Conservation (phyloP, 306 rosid species). For the Gleditsia sinensis region DNA sequence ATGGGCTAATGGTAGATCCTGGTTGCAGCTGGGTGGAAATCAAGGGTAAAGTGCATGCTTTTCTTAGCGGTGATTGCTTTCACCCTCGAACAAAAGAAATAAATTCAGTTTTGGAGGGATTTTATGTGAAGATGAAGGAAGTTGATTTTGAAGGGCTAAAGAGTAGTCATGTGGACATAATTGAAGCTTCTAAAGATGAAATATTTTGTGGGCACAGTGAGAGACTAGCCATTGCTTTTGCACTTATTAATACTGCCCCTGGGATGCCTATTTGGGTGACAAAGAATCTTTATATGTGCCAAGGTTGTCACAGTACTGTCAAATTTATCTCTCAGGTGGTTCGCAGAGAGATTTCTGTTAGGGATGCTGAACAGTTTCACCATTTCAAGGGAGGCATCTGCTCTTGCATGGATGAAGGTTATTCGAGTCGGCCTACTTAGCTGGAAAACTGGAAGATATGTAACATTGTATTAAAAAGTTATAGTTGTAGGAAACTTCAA, state of each 20-base stretch:
- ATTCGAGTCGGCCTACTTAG: conserved; percentile 41
- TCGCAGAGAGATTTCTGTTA: conserved; percentile 79
- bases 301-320: conserved; percentile 65
- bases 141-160: conserved; percentile 42
- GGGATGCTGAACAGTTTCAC: conserved; percentile 84
- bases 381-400: conserved; percentile 88
- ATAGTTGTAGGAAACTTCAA: conserved; percentile 23
- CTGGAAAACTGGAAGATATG: conserved; percentile 27
- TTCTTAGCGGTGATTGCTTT: conserved; percentile 68
- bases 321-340: conserved; percentile 77
- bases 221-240: conserved; percentile 77
- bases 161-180: conserved; percentile 40
- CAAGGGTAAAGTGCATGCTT: conserved; percentile 86
- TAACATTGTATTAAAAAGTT: conserved; percentile 22
- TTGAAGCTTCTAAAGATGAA: conserved; percentile 83
- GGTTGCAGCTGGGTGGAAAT: conserved; percentile 97
- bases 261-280: conserved; percentile 88
- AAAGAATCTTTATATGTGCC: conserved; percentile 89
- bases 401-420: conserved; percentile 82
- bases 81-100: conserved; percentile 76
- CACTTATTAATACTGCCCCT: conserved; percentile 75
- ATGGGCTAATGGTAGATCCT: conserved; percentile 77
- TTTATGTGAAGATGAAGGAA: conserved; percentile 75
- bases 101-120: conserved; percentile 61
- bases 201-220: conserved; percentile 96